phyloP scores from a whole-genome alignment of 2,329 filamentous ascomycete genomes.

The Zymoseptoria crescenta region DNA sequence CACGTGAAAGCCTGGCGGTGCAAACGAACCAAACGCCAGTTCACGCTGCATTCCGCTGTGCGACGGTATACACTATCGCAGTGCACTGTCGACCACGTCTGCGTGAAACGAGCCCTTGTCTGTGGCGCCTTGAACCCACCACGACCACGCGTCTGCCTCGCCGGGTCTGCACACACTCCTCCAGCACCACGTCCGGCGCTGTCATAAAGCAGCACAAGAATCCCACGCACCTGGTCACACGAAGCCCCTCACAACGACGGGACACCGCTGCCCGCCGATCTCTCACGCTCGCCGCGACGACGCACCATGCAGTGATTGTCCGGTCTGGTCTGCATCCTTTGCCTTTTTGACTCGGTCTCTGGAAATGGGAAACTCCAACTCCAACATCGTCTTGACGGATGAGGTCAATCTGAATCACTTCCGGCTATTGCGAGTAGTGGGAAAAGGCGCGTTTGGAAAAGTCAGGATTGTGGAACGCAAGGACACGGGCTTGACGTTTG shows the following conservation, averaged over 20 bases:
- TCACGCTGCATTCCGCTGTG: background rate
- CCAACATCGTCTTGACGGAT: slow-evolving; percentile 87
- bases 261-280: background rate
- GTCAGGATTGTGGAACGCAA: slow-evolving; percentile 97
- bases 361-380: slow-evolving; percentile 86
- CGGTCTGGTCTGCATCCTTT: background rate
- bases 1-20: background rate
- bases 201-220: background rate
- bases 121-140: background rate
- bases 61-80: background rate
- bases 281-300: background rate
- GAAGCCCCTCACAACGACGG: background rate
- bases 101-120: background rate
- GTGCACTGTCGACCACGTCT: background rate
- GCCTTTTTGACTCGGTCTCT: background rate
- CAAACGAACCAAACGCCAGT: background rate
- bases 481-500: slow-evolving; percentile 88
- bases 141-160: background rate
- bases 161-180: background rate
- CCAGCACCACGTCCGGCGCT: background rate
- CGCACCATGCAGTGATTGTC: background rate
- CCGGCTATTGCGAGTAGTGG: slow-evolving; percentile 86
- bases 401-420: slow-evolving; percentile 99
- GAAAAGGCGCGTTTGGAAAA: slow-evolving; percentile 96
- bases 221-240: background rate